Evolutionary conservation across 192 early-diverging fungal species (phyloP).

Genomic region (Backusella mclennaniae): DNA sequence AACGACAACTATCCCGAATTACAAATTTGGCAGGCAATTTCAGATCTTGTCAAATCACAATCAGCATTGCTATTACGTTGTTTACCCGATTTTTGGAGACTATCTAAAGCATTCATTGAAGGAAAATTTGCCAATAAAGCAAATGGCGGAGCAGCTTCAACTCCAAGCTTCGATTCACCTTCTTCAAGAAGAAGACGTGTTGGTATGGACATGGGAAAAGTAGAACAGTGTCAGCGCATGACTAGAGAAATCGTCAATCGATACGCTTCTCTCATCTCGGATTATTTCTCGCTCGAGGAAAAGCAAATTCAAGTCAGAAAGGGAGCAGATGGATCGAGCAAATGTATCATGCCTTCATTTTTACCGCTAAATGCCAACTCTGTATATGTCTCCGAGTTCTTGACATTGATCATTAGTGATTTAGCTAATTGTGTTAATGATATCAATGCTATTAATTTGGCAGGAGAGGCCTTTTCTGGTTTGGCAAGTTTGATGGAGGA

Average conservation of each 20-base stretch:
- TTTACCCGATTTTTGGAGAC: constrained; percentile 92
- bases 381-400: constrained; percentile 69
- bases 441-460: constrained; percentile 71
- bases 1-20: constrained; percentile 59
- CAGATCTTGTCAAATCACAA: constrained; percentile 67
- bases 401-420: constrained; percentile 71
- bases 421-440: constrained; percentile 79
- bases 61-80: constrained; percentile 73
- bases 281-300: constrained; percentile 42
- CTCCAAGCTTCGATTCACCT: background rate
- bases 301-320: background rate
- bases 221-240: constrained; percentile 66
- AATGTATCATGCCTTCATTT: constrained; percentile 7
- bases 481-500: constrained; percentile 70
- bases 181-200: constrained; percentile 34
- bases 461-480: constrained; percentile 65
- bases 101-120: constrained; percentile 85
- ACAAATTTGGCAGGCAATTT: constrained; percentile 71
- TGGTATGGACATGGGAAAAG: constrained; percentile 57
- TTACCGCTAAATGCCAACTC: constrained; percentile 57
- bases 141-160: background rate
- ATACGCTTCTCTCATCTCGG: constrained; percentile 55
- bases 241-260: constrained; percentile 60
- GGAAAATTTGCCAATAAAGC: constrained; percentile 68
- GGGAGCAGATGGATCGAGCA: background rate